These are phyloP conservation scores for Williopsis jadinii DNA, from an alignment of 1,139 yeast genomes.

Conservation along the genomic window DNA sequence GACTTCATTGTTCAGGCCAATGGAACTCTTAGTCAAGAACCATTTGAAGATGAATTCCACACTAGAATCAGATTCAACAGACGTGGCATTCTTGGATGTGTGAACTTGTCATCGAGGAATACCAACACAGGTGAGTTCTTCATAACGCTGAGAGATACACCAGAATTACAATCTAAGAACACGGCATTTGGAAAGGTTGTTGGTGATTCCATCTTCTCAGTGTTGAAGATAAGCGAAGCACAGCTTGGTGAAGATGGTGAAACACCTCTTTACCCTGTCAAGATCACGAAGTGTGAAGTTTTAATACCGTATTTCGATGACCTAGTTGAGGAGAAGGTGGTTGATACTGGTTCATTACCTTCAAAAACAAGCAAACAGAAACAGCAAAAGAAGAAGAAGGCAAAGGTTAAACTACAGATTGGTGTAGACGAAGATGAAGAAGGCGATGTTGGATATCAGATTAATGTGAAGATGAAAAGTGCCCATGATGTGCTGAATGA, in stretches of 20 bases:
- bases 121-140: constrained; percentile 42
- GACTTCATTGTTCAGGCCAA: constrained; percentile 36
- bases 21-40: constrained; percentile 23
- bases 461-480: constrained; percentile 38
- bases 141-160: constrained; percentile 42
- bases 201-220: constrained; percentile 52
- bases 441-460: constrained; percentile 18
- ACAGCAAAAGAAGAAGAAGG: constrained; percentile 17
- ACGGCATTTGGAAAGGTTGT: constrained; percentile 59
- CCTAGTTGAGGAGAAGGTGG: constrained; percentile 20
- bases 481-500: constrained; percentile 40
- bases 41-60: constrained; percentile 42
- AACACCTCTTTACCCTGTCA: constrained; percentile 46
- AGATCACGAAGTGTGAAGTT: constrained; percentile 35
- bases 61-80: constrained; percentile 45
- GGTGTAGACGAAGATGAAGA: constrained; percentile 22
- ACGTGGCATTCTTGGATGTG: constrained; percentile 53
- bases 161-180: constrained; percentile 39
- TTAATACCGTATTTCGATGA: constrained; percentile 46
- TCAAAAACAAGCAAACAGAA: not conserved
- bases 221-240: constrained; percentile 43
- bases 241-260: constrained; percentile 37
- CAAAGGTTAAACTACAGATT: constrained; percentile 23
- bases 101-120: constrained; percentile 27
- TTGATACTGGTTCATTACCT: not conserved